Conservation (phyloP, 139 green algal genomes). For the Tetratostichococcus sp. region DNA sequence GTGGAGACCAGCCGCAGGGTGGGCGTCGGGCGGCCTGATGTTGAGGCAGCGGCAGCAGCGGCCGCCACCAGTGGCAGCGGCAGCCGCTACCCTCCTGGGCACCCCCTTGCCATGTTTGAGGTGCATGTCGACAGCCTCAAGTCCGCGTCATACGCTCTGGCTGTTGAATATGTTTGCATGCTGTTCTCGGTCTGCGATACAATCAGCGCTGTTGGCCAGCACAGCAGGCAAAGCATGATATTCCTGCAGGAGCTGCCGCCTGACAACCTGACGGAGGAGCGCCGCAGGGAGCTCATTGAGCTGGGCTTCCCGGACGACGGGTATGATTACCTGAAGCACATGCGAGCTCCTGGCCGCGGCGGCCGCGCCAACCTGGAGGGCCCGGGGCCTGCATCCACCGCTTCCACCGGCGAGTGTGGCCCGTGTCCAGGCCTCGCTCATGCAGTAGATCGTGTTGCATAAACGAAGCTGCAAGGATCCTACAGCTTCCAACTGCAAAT, state of each 20-base stretch:
- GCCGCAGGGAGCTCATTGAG: slow-evolving; percentile 63
- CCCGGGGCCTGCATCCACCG: too few relatives aligned
- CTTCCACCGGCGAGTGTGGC: background rate
- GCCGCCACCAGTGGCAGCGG: background rate
- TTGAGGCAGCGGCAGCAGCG: slow-evolving; percentile 23
- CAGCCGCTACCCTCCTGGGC: slow-evolving; percentile 18
- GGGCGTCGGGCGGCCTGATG: slow-evolving; percentile 20
- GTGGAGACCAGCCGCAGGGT: slow-evolving; percentile 27
- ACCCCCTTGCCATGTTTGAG: slow-evolving; percentile 48
- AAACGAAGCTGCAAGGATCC: too few relatives aligned
- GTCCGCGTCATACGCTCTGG: too few relatives aligned
- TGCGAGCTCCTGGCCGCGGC: slow-evolving; percentile 44
- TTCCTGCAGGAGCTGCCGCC: background rate
- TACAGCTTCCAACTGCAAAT: too few relatives aligned
- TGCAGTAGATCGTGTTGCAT: too few relatives aligned
- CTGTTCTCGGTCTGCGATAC: too few relatives aligned
- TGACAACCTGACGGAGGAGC: slow-evolving; percentile 33
- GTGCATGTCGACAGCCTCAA: slow-evolving; percentile 17
- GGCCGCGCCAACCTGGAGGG: slow-evolving; percentile 19
- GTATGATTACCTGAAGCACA: slow-evolving; percentile 93
- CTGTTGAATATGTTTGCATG: too few relatives aligned
- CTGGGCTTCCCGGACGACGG: slow-evolving; percentile 92
- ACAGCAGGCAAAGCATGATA: too few relatives aligned
- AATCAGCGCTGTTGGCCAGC: too few relatives aligned
- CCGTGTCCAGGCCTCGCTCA: too few relatives aligned